A percentile compares a stretch with the other conserved stretches of the same genome.
Evolutionary conservation across 225 moss, liverwort and hornwort genomes (phyloP).

Genomic region (Bryum argenteum): DNA sequence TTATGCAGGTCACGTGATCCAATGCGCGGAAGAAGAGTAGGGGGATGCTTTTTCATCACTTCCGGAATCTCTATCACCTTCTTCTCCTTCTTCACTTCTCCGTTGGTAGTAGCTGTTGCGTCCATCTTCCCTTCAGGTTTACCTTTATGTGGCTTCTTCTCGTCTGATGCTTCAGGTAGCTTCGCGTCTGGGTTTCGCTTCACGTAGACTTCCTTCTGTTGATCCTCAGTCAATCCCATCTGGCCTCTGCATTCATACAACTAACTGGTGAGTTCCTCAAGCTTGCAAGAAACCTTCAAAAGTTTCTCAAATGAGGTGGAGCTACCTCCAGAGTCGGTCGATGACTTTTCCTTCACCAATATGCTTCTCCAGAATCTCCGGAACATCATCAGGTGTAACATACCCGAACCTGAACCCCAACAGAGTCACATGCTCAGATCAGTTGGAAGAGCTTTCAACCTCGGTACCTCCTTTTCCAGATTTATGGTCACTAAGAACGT

Average conservation of each 20-base stretch:
- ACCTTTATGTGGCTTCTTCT: conserved; percentile 24
- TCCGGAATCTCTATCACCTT: conserved; percentile 35
- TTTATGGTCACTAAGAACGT: not conserved
- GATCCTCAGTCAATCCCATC: conserved; percentile 84
- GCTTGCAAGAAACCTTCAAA: not conserved
- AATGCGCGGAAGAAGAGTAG: conserved; percentile 61
- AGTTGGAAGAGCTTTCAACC: not conserved
- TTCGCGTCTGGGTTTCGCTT: conserved; percentile 41
- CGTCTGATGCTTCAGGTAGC: conserved; percentile 28
- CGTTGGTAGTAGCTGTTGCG: conserved; percentile 37
- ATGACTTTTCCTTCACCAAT: conserved; percentile 63
- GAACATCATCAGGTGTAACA: conserved; percentile 69
- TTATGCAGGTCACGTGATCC: conserved; percentile 64
- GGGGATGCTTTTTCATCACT: conserved; percentile 32
- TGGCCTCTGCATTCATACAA: conserved; percentile 63
- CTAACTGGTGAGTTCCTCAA: conserved; percentile 19
- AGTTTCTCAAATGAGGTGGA: conserved; percentile 13
- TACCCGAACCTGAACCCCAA: conserved; percentile 62
- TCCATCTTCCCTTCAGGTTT: conserved; percentile 31
- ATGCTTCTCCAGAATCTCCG: conserved; percentile 65
- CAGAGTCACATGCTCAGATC: conserved; percentile 16
- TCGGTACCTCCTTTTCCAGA: conserved; percentile 1
- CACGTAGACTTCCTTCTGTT: conserved; percentile 73
- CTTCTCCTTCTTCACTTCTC: conserved; percentile 38
- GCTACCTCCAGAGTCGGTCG: conserved; percentile 64